These are phyloP conservation scores for Forsythia suspensa DNA, from an alignment of 257 asterid genomes.

Conservation along the genomic window DNA sequence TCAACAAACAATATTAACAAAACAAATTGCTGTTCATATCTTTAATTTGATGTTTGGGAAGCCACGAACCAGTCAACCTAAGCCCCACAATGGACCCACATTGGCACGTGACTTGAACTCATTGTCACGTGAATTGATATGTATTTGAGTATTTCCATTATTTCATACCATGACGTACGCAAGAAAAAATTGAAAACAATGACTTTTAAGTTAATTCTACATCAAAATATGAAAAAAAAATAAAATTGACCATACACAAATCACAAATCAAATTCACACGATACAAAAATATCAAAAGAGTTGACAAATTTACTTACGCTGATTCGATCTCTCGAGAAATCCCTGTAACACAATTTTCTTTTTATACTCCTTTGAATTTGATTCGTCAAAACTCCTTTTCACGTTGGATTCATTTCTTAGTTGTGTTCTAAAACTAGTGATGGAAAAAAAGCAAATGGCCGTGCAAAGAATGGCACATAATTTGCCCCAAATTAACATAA, in stretches of 20 bases:
- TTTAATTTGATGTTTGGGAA: neutral
- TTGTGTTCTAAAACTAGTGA: slow-evolving; percentile 15
- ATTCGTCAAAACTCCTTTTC: neutral
- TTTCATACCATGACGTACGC: no score
- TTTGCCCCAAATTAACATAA: slow-evolving; percentile 43
- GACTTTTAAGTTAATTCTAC: no score
- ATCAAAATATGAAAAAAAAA: neutral
- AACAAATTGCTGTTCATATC: neutral
- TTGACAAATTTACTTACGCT: neutral
- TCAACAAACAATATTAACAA: neutral
- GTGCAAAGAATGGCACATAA: slow-evolving; percentile 44
- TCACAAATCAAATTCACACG: neutral
- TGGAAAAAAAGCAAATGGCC: slow-evolving; percentile 37
- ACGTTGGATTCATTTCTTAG: neutral
- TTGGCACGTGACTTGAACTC: neutral
- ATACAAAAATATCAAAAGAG: neutral
- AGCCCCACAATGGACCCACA: neutral
- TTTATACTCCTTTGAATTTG: slow-evolving; percentile 25
- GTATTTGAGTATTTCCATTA: no score
- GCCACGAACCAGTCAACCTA: neutral
- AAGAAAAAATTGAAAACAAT: no score
- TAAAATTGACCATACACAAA: neutral
- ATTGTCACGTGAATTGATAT: neutral
- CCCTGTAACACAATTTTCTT: slow-evolving; percentile 44
- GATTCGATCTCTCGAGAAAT: slow-evolving; percentile 26